Evolutionary conservation across 1,139 yeast species (phyloP), one percentile per base, ranked within the genome.

Genomic region (Trichomonascaceae sp.): DNA sequence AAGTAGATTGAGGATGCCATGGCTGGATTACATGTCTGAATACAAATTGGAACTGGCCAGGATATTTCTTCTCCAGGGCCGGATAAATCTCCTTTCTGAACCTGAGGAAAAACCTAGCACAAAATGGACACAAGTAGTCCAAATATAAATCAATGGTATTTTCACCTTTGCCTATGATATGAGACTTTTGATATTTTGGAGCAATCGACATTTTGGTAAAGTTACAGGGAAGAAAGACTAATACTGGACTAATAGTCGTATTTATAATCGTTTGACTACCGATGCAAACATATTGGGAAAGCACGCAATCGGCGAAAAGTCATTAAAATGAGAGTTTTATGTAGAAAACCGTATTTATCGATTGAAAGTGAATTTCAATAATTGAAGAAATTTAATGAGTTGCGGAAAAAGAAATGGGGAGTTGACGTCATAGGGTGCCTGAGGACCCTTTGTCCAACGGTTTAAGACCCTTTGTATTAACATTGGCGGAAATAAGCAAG

Each of bases 71-170:
- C 52, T 80, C 76, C 53, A 84, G 70, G 43, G 69, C 60, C 5
- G 90, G 89, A 44, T 84, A 75, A 15, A 87, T 76, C 22, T 74
- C 73, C 13, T 73, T 67, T 58, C 77, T 74, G 58, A 87, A 69
- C 55, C 83, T 83, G 58, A 74, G 70, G 72, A 77, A 89, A 55
- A 86, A 62, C 66, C 82, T 86, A 49, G 78, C 85, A 61, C 87
- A 79, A 70, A 79, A 89, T 1, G 86, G 91, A 67, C 96, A 89
- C 59, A 83, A 74, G 74, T 85, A 88, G 72, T 89, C 96, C 51
- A 88, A 70, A 69, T 81, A 89, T 48, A 89, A 55, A 57, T 82
- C 85, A 53, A 82, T 72, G 0, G 75, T 66, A 59, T 74, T 64
- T 36, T 56, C 53, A 30, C 65, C 63, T 10, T 60, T 43, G 20